Evolutionary conservation across 768 basidiomycete genomes (phyloP).

Genomic region (Suillus sp.): DNA sequence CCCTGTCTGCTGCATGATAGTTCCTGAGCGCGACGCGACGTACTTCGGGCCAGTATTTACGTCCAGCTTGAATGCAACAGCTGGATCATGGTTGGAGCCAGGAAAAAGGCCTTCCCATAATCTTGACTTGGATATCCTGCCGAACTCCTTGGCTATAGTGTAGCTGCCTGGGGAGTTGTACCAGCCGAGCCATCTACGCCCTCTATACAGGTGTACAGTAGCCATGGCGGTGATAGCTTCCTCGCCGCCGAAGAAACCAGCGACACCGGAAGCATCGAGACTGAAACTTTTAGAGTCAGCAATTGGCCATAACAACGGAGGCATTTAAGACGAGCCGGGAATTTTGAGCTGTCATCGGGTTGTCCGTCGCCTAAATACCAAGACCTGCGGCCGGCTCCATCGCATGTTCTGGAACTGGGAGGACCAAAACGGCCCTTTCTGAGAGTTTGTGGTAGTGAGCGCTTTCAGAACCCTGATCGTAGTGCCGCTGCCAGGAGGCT

Average conservation of each 20-base stretch:
- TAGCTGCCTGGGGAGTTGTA: constrained; percentile 38
- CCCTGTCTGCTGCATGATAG: constrained; percentile 21
- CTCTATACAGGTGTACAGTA: constrained; percentile 30
- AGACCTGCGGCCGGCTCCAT: neutral
- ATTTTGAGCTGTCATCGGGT: neutral
- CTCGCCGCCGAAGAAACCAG: constrained; percentile 38
- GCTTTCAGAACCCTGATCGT: neutral
- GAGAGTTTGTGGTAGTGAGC: neutral
- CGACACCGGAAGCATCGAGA: constrained; percentile 33
- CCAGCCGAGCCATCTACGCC: constrained; percentile 38
- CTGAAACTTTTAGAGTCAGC: constrained; percentile 14
- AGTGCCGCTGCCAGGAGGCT: neutral
- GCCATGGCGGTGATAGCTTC: constrained; percentile 35
- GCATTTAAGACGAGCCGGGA: constrained; percentile 13
- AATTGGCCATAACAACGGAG: constrained; percentile 21
- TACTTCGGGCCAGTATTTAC: constrained; percentile 31
- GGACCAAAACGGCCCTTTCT: neutral
- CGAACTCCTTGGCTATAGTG: constrained; percentile 32
- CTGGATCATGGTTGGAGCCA: constrained; percentile 22
- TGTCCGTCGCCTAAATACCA: neutral
- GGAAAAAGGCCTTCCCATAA: constrained; percentile 32
- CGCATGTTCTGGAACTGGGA: neutral
- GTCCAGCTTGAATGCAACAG: constrained; percentile 28
- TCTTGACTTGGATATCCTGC: constrained; percentile 25
- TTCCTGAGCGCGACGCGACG: constrained; percentile 27